Base-by-base conservation (phyloP, 768 basidiomycete species). In the Lactarius pseudohatsudake region DNA sequence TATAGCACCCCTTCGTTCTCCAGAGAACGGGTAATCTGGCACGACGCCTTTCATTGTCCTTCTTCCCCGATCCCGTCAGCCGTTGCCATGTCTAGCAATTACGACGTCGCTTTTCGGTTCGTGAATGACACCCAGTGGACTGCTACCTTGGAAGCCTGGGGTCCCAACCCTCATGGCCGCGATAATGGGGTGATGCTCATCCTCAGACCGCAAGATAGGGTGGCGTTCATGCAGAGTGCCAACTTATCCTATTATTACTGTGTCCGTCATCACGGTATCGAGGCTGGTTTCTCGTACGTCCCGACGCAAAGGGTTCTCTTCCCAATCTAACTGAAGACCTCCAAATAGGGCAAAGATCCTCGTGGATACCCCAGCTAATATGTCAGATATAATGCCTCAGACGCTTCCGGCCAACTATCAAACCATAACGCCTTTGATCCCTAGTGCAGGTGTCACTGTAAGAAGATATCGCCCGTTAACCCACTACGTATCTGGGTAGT, bases 51-150 rank as follows among this genome's bases (percentile, higher is more conserved):
- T 41, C 40, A 13, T 57, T 18, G 26, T 40, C 26, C 16, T 45
- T 54, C 30, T 56, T 30, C 36, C 16, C 53, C 38, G 16, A 40
- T n/a, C 30, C 55, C 32, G n/a, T 58, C 38, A 36, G 45, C 32
- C 55, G 20, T 34, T 34, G 3, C 43, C n/a, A 71, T 62, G 65
- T 43, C 61, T 16, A 41, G n/a, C 54, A 79, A 83, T 47, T 85
- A 82, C 75, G 84, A 85, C 72, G 79, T 85, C 54, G 68, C 83
- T 43, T 77, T 85, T 71, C 82, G 84, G 66, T 74, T 86, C 67
- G 72, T 74, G 43, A 86, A 86, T 76, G 80, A 85, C 72, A 82
- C 80, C 16, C 41, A 72, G 15, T 75, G 76, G 59, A 66, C 78
- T 30, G 77, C 76, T 10, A 81, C 77, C 15, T 67, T 85, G 64